Percentiles rank a stretch among this genome's conserved stretches.
These are phyloP conservation scores for Sphaerosporella brunnea DNA, from an alignment of 495 filamentous ascomycete species.

Conservation along the genomic window DNA sequence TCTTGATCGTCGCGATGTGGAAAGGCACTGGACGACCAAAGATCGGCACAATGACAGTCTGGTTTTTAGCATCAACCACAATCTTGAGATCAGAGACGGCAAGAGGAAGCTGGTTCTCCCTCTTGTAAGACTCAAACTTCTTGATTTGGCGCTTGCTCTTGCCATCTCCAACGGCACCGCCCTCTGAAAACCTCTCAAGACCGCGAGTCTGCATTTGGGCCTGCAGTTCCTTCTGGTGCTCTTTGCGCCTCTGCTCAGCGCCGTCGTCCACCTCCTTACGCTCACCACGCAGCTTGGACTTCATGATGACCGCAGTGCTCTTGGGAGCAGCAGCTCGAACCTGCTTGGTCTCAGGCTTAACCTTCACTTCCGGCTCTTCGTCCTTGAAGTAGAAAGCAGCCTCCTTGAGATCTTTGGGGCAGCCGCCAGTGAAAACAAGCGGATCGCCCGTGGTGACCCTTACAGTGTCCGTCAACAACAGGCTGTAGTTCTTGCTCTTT, in stretches of 20 bases:
- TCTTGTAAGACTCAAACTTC: constrained; percentile 96
- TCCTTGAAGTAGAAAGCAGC: constrained; percentile 96
- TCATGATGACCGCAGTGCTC: constrained; percentile 64
- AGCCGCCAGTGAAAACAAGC: constrained; percentile 81
- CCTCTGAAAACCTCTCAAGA: constrained; percentile 55
- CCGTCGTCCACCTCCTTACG: constrained; percentile 75
- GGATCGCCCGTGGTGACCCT: constrained; percentile 62
- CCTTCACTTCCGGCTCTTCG: constrained; percentile 52
- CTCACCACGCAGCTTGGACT: constrained; percentile 83
- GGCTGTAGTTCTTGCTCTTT: constrained; percentile 68
- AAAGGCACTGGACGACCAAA: constrained; percentile 97
- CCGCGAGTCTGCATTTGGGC: constrained; percentile 78
- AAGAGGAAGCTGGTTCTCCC: constrained; percentile 81
- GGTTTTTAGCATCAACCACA: constrained; percentile 75
- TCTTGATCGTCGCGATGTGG: constrained; percentile 98
- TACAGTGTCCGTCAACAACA: constrained; percentile 83
- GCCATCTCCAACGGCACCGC: constrained; percentile 54
- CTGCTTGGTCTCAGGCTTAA: constrained; percentile 60
- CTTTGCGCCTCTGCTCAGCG: constrained; percentile 66
- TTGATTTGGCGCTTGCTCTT: constrained; percentile 98
- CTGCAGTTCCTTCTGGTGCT: constrained; percentile 85
- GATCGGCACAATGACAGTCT: constrained; percentile 80
- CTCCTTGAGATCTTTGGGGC: constrained; percentile 72
- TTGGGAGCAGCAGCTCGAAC: constrained; percentile 65
- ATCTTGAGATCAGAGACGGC: constrained; percentile 70